Evolutionary conservation across 108 stramenopile species (phyloP), one percentile per base, ranked within the genome.

Genomic region (Stephanodiscus triporus): DNA sequence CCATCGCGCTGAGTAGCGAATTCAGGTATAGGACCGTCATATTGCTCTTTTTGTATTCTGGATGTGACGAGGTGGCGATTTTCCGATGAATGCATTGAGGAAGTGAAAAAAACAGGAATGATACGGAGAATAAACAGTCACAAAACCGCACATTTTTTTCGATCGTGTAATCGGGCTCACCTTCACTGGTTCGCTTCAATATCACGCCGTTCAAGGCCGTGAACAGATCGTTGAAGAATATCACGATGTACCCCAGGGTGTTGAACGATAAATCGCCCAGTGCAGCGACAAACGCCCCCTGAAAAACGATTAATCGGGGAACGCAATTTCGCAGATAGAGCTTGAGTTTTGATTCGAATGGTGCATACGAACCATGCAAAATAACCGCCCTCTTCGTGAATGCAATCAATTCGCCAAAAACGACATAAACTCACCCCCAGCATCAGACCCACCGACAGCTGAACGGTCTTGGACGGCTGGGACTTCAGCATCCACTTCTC

Each of bases 191-290:
- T 24, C 75, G 79, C 71, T 89, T 89, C 73, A 89, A 65, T 42
- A 79, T 80, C 37, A 89, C 86, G 13, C 88, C 87, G 48, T 85
- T 80, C 29, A 83, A 34, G 0, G 88, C 88, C 7, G 88, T 89
- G 83, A 87, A 87, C 36, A 89, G 48, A 60, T 89, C 87, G 65
- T 87, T 88, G 65, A 86, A 63, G 23, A 87, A 77, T 36, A 89
- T 76, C 13, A 87, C 68, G 38, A 80, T 54, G 67, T 89, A 89
- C 5, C 87, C 87, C 24, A 66, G n/a, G 10, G 72, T 20, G 54
- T 88, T 85, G 70, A 87, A 89, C 20, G 79, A 67, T 20, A 89
- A 66, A 77, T 89, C 88, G 40, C 80, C 85, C 20, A 80, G 24
- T n/a, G 88, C 87, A 24, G 88, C 88, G 13, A 89, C 74, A 3